Base-by-base conservation (phyloP, 2,329 filamentous ascomycete genomes). In the Alternaria alternata region DNA sequence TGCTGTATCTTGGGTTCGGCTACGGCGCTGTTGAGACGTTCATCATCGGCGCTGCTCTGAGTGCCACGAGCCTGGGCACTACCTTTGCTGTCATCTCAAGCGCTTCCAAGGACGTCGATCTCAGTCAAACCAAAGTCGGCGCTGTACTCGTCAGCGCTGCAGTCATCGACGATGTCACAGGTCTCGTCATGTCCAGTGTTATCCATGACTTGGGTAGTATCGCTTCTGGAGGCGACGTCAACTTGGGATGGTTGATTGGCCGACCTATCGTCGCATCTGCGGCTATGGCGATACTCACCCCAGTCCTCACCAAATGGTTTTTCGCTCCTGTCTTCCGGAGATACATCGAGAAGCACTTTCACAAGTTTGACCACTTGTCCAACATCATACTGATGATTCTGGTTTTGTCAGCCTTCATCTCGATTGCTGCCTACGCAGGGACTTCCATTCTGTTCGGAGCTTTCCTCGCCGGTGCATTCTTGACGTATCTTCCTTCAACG, bases 121-220 rank as follows among this genome's bases (percentile, higher is more conserved):
- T 83, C 7, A 72, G 75, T 0, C 79, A 82, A 41, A 83, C 81
- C 1, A 74, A 78, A 28, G 77, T 83, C 1, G 80, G 81, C 18
- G 79, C 80, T 11, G 75, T 83, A 1, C 77, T 83, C 3, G 77
- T 82, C 48, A 81, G 80, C 64, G 81, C 81, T 0, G 81, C 81
- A 9, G 79, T 83, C 22, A 81, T 83, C 36, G 81, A 83, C 65
- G 81, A 83, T 66, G 80, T 83, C 1, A 76, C 79, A 1, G 81
- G 81, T 3, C 76, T 83, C 11, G 78, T 83, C 51, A 79, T 82
- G 66, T 79, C 79, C 30, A 69, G 67, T 30, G 75, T 73, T 16
- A 73, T 75, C 38, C 63, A 69, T 39, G 62, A 72, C 32, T 57
- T 75, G 2, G 71, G 71, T 11, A 47, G 47, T 2, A 51, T 72